Percentiles rank a stretch among this genome's conserved stretches.
phyloP scores from a whole-genome alignment of 75 land plant genomes.

The Ceratopteris richardii region DNA sequence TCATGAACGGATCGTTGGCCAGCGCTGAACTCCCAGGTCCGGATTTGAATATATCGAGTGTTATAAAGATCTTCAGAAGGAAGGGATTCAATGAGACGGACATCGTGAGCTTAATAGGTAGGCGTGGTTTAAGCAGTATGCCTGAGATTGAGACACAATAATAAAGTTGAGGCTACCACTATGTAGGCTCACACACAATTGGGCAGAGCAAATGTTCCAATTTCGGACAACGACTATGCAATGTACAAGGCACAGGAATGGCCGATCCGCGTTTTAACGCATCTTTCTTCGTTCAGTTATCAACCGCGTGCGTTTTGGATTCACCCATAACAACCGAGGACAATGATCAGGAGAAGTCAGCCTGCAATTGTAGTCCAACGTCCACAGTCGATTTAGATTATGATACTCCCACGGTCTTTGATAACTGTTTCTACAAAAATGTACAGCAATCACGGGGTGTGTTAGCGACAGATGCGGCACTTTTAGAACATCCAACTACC shows the following conservation, averaged over 20 bases:
- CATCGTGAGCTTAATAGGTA: slow-evolving; percentile 3
- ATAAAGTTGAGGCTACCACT: no score
- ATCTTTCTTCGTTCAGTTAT: not conserved
- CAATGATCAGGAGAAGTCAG: no score
- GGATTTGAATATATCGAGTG: not conserved
- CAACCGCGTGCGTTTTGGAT: no score
- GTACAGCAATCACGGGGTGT: not conserved
- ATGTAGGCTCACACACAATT: slow-evolving; percentile 18
- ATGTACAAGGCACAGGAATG: slow-evolving; percentile 5
- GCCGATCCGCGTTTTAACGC: not conserved
- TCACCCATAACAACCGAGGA: no score
- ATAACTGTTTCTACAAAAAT: slow-evolving; percentile 18
- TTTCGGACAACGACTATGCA: slow-evolving; percentile 9
- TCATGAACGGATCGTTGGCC: not conserved
- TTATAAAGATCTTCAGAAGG: not conserved
- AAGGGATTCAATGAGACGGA: slow-evolving; percentile 5
- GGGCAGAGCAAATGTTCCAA: slow-evolving; percentile 14
- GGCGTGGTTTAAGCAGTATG: not conserved
- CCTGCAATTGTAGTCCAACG: not conserved
- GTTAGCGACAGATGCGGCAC: no score
- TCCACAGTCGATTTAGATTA: slow-evolving; percentile 4
- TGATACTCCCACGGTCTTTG: slow-evolving; percentile 17
- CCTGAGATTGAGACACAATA: no score
- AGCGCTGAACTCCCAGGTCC: slow-evolving; percentile 1
- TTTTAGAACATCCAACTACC: not conserved